A percentile compares a stretch with the other conserved stretches of the same genome.
These are phyloP conservation scores for Botryotinia convoluta DNA, from an alignment of 2,329 filamentous ascomycete genomes.

Conservation along the genomic window DNA sequence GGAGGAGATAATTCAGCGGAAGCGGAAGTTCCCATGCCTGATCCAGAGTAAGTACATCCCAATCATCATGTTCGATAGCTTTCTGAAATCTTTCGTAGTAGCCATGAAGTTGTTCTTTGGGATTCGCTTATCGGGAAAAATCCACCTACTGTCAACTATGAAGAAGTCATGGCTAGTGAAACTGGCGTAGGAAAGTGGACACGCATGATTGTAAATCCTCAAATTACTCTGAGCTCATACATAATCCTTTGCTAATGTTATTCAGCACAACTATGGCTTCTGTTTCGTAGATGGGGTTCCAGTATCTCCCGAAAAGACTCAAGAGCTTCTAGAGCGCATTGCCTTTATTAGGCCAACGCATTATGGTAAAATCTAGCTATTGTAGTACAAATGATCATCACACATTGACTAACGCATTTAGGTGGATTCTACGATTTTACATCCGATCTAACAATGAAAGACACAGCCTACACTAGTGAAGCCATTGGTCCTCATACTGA, in stretches of 20 bases:
- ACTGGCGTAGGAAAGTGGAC: constrained; percentile 59
- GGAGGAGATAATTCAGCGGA: neutral
- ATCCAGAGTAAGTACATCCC: neutral
- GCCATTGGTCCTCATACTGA: constrained; percentile 85
- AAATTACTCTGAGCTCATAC: neutral
- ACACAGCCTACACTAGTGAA: constrained; percentile 79
- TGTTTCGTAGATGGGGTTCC: constrained; percentile 73
- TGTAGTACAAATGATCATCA: neutral
- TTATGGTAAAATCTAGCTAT: constrained; percentile 59
- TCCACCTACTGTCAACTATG: constrained; percentile 60
- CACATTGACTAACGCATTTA: constrained; percentile 31
- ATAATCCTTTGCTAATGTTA: constrained; percentile 20
- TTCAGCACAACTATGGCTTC: constrained; percentile 67
- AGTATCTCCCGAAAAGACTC: constrained; percentile 65
- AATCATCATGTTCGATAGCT: too few species aligned
- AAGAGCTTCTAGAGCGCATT: constrained; percentile 75
- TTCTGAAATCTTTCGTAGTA: neutral
- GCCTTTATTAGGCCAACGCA: constrained; percentile 87
- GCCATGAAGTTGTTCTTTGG: constrained; percentile 35
- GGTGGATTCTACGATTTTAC: constrained; percentile 82
- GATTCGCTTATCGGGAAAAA: constrained; percentile 40
- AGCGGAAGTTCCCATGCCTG: neutral
- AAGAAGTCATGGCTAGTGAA: constrained; percentile 57
- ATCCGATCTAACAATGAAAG: constrained; percentile 80
- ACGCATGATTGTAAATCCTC: constrained; percentile 56